These are phyloP conservation scores for Anthoceros angustus DNA, from an alignment of 225 moss, liverwort and hornwort species.

Conservation along the genomic window DNA sequence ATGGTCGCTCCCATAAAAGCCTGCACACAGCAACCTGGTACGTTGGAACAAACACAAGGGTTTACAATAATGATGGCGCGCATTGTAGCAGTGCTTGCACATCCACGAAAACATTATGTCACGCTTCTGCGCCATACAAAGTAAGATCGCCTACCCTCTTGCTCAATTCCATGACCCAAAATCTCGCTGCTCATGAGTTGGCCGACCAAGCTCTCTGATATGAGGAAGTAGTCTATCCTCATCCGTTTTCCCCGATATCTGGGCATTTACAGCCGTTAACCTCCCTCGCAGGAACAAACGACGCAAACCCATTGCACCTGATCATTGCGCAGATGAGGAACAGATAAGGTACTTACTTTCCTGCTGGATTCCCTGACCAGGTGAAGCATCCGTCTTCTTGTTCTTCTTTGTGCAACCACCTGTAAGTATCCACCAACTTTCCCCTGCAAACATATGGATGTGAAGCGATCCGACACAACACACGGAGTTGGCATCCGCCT, in stretches of 20 bases:
- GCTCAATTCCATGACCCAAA: constrained; percentile 58
- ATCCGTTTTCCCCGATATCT: constrained; percentile 86
- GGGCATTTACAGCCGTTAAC: neutral
- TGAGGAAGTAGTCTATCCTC: constrained; percentile 73
- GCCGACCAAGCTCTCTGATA: constrained; percentile 31
- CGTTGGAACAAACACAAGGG: neutral
- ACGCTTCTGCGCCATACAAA: neutral
- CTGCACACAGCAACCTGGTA: constrained; percentile 10
- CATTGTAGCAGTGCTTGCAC: neutral
- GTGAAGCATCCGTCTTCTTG: constrained; percentile 59
- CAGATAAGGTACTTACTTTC: constrained; percentile 36
- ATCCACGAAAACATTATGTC: neutral
- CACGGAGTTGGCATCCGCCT: neutral
- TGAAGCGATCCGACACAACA: neutral
- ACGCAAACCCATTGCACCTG: too few relatives aligned
- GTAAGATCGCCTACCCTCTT: constrained; percentile 31
- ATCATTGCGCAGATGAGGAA: too few relatives aligned
- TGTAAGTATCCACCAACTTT: constrained; percentile 61
- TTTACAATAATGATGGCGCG: neutral
- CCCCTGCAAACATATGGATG: constrained; percentile 32
- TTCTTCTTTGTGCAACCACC: constrained; percentile 49
- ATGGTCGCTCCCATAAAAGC: constrained; percentile 38
- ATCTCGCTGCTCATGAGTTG: constrained; percentile 42
- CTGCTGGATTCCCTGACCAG: constrained; percentile 74
- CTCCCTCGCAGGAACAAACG: too few relatives aligned